Evolutionary conservation across 441 rosid species (phyloP).

Genomic region (Metrosideros polymorpha): DNA sequence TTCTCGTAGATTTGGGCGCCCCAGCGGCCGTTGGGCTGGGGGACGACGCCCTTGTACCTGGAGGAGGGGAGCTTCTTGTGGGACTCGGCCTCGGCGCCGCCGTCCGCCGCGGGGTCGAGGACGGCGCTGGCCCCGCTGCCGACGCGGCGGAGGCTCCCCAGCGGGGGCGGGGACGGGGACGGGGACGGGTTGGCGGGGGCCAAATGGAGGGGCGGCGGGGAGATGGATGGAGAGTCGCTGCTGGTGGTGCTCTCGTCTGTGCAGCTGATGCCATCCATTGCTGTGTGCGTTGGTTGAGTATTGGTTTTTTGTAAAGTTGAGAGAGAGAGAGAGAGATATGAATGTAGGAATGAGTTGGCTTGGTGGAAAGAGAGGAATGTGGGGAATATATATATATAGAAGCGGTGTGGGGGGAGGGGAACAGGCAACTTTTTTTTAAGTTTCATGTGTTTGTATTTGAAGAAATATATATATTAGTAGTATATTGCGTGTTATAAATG

Average conservation of each 20-base stretch:
- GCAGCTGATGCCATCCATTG: background rate
- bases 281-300: background rate
- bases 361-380: background rate
- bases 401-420: background rate
- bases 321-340: background rate
- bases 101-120: background rate
- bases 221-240: background rate
- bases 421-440: background rate
- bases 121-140: background rate
- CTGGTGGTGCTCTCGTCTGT: background rate
- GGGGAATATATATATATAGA: background rate
- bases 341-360: background rate
- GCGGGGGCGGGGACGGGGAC: background rate
- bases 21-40: constrained; percentile 6
- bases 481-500: background rate
- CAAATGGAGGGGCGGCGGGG: background rate
- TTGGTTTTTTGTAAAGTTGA: background rate
- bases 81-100: background rate
- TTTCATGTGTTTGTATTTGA: background rate
- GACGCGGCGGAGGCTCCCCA: background rate
- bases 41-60: constrained; percentile 1
- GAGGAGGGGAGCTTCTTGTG: background rate
- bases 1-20: constrained; percentile 1
- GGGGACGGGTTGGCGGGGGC: background rate
- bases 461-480: too few relatives aligned